Evolutionary conservation across 768 basidiomycete genomes (phyloP), one percentile per base, ranked within the genome.

Genomic region (Sarcomyxa edulis): DNA sequence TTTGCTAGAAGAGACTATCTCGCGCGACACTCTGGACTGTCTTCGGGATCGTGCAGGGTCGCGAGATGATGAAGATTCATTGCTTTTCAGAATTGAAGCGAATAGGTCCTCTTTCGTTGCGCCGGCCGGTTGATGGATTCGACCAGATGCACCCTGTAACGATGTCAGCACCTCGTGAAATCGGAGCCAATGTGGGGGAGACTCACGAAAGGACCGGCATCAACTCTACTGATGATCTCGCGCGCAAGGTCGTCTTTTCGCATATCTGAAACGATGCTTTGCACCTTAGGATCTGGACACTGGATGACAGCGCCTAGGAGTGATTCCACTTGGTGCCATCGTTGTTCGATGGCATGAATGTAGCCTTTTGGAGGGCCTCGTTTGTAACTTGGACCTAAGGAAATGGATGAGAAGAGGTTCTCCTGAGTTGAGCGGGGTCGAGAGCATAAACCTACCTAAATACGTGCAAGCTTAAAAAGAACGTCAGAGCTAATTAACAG

Each of bases 321-420:
- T 9, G 89, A 85, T 59, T 94, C 92, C 49, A 93, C 85, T 54
- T 92, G 86, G 50, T 94, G 91, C 79, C 91, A 85, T 50, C 90
- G 63, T 43, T 87, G 84, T 62, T 94, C 91, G 36, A 94, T 91
- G 26, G 90, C 90, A 56, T 92, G 86, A 35, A 94, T 92, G 56
- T 94, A 94, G 14, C 91, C 91, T 53, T 89, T 89, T 5, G 87
- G 86, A 7, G 85, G 85, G 7, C 89, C 90, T 7, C 89, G 81
- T 53, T 84, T 85, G 56, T 82, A 83, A 52, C 81, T 85, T 0
- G 84, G 84, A 31, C 81, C 85, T 87, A 39, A 10, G 31, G 26
- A 30, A 22, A 12, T 14, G 32, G 35, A 39, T 20, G 23, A 35
- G 32, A 41, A 19, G 40, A 27, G 23, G 30, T 25, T 8, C 26